Base-by-base conservation (phyloP, 352 stramenopile species). In the Pythium aquatile region DNA sequence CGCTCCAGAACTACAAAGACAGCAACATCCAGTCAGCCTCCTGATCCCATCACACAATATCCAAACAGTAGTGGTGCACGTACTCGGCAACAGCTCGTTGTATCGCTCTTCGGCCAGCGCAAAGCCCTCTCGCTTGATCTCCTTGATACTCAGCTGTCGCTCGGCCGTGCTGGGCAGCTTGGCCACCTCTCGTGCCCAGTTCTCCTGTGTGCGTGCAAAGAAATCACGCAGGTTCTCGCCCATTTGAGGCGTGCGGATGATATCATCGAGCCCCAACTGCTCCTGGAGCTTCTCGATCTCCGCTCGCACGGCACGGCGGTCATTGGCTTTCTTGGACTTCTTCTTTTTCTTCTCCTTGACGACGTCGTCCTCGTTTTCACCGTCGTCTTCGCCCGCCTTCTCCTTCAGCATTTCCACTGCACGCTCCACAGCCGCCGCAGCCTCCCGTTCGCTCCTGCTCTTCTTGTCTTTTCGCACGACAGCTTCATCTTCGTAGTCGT, bases 221-320 rank as follows among this genome's bases (percentile, higher is more conserved):
- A 95, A 96, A 48, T 94, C 86, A 13, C 88, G 83, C 57, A 96
- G 66, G 61, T 85, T 92, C 60, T 96, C 88, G 28, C 85, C 81
- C 73, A 91, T 84, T 59, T 91, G 85, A 1, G 84, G 88, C 51
- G 86, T 96, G 29, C 81, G 82, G 28, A 76, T 77, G 5, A 85
- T 44, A 53, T 95, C 86, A 20, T 78, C 77, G 8, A 96, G 73
- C 1, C 83, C 67, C 35, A 94, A 68, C 57, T 93, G 82, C 42
- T 91, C 80, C 67, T 93, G 85, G 2, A 96, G 69, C 58, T 91
- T 88, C 59, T 94, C 86, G 70, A 94, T 95, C 67, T 95, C 86
- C 17, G 74, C 76, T 11, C 85, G 85, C 57, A 94, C 78, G 9
- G 81, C 72, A 26, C 79, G 78, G 11, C 83, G 83, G 68, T 90